These are phyloP conservation scores for Endocarpon pusillum DNA, from an alignment of 495 filamentous ascomycete species.

Conservation along the genomic window DNA sequence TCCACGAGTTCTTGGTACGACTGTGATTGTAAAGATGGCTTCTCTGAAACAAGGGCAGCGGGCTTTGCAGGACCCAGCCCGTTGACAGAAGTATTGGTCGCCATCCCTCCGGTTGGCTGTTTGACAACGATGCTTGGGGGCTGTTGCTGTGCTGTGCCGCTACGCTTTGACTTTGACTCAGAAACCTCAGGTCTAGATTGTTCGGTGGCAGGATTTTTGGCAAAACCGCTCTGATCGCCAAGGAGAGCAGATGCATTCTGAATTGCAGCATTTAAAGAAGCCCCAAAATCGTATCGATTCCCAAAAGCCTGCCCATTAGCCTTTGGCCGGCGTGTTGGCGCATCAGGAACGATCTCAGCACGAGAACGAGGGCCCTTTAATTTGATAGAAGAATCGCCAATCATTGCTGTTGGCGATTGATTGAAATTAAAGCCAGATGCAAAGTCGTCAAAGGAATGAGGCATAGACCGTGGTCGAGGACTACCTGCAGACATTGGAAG, in stretches of 20 bases:
- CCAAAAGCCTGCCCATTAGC: slow-evolving; percentile 66
- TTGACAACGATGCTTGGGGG: slow-evolving; percentile 5
- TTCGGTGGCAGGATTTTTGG: slow-evolving; percentile 3
- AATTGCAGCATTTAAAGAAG: slow-evolving; percentile 74
- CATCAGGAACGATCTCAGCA: slow-evolving; percentile 21
- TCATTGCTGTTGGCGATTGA: slow-evolving; percentile 19
- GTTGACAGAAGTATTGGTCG: slow-evolving; percentile 3
- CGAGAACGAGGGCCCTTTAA: slow-evolving; percentile 24
- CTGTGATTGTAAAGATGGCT: slow-evolving; percentile 58
- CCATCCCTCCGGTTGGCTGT: slow-evolving; percentile 4
- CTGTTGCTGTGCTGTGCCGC: slow-evolving; percentile 6
- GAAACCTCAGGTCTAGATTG: no score
- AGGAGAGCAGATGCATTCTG: slow-evolving; percentile 10
- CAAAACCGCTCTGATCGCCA: slow-evolving; percentile 2
- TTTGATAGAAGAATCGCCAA: slow-evolving; percentile 21
- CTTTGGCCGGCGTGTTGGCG: slow-evolving; percentile 35
- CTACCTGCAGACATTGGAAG: slow-evolving; percentile 27
- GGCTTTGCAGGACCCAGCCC: slow-evolving; percentile 19
- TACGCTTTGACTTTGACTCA: no score
- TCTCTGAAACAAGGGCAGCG: slow-evolving; percentile 34
- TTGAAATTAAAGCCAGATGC: slow-evolving; percentile 31
- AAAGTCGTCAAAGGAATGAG: slow-evolving; percentile 54
- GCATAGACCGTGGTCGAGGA: slow-evolving; percentile 43
- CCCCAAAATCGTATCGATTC: slow-evolving; percentile 84
- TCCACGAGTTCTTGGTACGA: slow-evolving; percentile 88